phyloP scores from a whole-genome alignment of 225 moss, liverwort and hornwort species.

The Climacium dendroides region DNA sequence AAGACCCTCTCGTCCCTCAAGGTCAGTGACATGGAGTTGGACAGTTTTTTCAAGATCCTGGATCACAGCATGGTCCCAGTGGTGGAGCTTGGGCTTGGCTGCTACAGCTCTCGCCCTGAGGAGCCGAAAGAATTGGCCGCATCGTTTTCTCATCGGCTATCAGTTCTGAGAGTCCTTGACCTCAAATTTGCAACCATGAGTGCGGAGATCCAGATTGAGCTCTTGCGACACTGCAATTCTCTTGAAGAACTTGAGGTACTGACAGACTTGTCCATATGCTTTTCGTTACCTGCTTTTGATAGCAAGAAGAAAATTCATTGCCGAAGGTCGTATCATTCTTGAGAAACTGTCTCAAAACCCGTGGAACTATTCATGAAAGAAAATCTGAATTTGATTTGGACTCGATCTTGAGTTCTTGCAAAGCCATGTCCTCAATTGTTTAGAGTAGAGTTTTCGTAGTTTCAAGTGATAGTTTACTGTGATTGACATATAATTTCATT shows the following conservation, averaged over 20 bases:
- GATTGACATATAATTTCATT: background rate
- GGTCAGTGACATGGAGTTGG: constrained; percentile 56
- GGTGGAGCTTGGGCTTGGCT: constrained; percentile 60
- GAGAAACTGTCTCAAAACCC: background rate
- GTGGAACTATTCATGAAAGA: background rate
- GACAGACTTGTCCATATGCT: background rate
- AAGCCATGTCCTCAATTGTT: background rate
- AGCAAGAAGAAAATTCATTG: background rate
- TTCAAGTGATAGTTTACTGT: background rate
- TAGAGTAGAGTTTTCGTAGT: too few species aligned
- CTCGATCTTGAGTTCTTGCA: background rate
- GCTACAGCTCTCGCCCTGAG: constrained; percentile 11
- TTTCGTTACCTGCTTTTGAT: background rate
- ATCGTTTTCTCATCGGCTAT: constrained; percentile 15
- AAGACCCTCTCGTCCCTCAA: constrained; percentile 49
- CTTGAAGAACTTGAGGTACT: constrained; percentile 64
- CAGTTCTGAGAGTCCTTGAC: constrained; percentile 46
- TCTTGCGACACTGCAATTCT: constrained; percentile 40
- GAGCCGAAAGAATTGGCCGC: constrained; percentile 12
- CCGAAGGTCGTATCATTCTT: background rate
- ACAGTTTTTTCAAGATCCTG: constrained; percentile 33
- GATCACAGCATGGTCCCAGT: constrained; percentile 17
- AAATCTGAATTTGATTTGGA: background rate
- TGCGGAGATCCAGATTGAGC: constrained; percentile 46
- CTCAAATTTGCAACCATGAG: constrained; percentile 43